Conservation (phyloP, 805 yeast genomes). For the Saturnispora sekii region DNA sequence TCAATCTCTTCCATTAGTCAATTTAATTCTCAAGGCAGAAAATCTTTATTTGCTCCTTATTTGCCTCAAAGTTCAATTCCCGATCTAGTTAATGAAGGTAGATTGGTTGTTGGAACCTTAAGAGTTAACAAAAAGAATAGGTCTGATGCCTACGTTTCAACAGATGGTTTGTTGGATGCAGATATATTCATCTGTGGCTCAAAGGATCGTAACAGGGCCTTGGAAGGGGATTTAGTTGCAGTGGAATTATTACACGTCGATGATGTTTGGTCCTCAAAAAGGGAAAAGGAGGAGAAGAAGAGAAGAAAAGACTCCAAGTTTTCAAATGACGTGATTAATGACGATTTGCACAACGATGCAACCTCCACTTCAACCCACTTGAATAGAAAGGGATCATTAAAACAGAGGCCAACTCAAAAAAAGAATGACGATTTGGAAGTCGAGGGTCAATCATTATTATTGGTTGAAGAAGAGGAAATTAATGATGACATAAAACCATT, state of each 20-base stretch:
- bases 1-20: constrained; percentile 45
- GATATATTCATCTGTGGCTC: constrained; percentile 98
- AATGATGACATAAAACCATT: constrained; percentile 87
- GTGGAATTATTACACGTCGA: constrained; percentile 90
- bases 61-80: constrained; percentile 91
- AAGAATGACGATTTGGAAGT: constrained; percentile 98
- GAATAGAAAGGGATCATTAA: constrained; percentile 80
- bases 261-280: constrained; percentile 95
- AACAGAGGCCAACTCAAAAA: constrained; percentile 94
- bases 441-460: constrained; percentile 86
- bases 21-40: constrained; percentile 37
- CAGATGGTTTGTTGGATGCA: constrained; percentile 91
- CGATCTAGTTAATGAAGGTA: constrained; percentile 78
- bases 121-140: constrained; percentile 94
- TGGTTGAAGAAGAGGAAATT: constrained; percentile 93
- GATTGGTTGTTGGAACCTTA: constrained; percentile 82
- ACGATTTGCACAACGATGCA: constrained; percentile 76
- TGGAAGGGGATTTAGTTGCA: constrained; percentile 95
- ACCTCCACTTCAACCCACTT: constrained; percentile 30
- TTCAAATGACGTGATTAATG: constrained; percentile 33
- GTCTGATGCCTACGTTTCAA: constrained; percentile 96
- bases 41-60: constrained; percentile 91
- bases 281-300: constrained; percentile 95
- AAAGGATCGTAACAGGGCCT: constrained; percentile 93
- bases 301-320: constrained; percentile 43